Conservation (phyloP, 345 rosid species). For the Lenwebbia sp. region DNA sequence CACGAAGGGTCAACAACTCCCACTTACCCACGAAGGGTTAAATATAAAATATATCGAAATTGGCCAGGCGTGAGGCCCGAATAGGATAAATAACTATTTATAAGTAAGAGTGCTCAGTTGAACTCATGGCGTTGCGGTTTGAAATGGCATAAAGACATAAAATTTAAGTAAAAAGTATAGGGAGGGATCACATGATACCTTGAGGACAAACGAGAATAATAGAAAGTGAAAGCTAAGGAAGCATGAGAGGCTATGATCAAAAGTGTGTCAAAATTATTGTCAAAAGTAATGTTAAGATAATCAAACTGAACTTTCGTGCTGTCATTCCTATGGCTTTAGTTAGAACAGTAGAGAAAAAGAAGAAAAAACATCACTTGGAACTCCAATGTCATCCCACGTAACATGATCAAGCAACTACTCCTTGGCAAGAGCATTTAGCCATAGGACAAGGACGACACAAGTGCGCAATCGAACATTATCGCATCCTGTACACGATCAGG, state of each 20-base stretch:
- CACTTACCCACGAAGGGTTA: no score
- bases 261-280: neutral
- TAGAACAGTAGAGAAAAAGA: neutral
- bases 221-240: neutral
- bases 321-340: neutral
- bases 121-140: neutral
- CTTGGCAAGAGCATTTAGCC: neutral
- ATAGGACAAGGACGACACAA: neutral
- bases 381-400: neutral
- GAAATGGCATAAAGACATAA: neutral
- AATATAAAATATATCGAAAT: neutral
- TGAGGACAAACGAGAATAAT: neutral
- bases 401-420: neutral
- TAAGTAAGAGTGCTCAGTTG: neutral
- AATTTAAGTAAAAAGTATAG: neutral
- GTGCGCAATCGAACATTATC: rapidly evolving
- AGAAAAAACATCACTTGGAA: neutral
- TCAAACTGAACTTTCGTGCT: neutral
- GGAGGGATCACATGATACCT: neutral
- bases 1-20: no score
- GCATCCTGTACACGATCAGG: rapidly evolving
- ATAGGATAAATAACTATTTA: neutral
- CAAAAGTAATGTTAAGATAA: neutral
- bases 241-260: neutral
- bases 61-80: neutral